Evolutionary conservation across 2,329 filamentous ascomycete species (phyloP), one percentile per base, ranked within the genome.

Genomic region (Aspergillus intermedius): DNA sequence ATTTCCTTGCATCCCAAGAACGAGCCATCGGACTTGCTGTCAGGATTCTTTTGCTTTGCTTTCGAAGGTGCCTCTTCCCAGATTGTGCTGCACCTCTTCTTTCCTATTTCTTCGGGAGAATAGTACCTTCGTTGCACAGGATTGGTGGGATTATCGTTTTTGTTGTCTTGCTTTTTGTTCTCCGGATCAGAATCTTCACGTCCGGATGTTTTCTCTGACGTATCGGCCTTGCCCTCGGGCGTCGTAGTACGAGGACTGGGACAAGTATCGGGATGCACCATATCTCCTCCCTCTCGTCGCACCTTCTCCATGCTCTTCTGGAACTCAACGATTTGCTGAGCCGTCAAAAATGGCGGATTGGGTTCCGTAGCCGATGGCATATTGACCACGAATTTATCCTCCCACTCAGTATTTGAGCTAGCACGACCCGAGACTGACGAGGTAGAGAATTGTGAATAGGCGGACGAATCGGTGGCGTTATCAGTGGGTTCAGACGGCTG

Each of bases 311-410:
- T 67, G 28, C 61, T 67, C 44, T 61, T 57, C 44, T 73, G 71
- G 40, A 68, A 74, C 13, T 69, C 59, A 2, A 54, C 42, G 32
- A 73, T 71, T 48, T 73, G 66, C 28, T 67, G 59, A 1, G 59
- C 56, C 3, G 65, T 70, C 66, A 73, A 67, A 1, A 58, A 63
- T 4, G 67, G 64, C 3, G 70, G 69, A 40, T 68, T 70, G 1
- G 71, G 68, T 2, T 73, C 69, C 34, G 62, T 68, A 3, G 70
- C 69, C 17, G 68, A 67, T 4, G 69, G 70, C 68, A 72, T 73
- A 44, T 73, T 61, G 30, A 73, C 67, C 41, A 72, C 68, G 50
- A 72, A 73, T 55, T 59, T 61, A 49, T 73, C 70, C 45, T 68
- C 66, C 63, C 67, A 65, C 34, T 68, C 64, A 12, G 60, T 65